These are phyloP conservation scores for Monascus purpureus DNA, from an alignment of 495 filamentous ascomycete species.

Conservation along the genomic window DNA sequence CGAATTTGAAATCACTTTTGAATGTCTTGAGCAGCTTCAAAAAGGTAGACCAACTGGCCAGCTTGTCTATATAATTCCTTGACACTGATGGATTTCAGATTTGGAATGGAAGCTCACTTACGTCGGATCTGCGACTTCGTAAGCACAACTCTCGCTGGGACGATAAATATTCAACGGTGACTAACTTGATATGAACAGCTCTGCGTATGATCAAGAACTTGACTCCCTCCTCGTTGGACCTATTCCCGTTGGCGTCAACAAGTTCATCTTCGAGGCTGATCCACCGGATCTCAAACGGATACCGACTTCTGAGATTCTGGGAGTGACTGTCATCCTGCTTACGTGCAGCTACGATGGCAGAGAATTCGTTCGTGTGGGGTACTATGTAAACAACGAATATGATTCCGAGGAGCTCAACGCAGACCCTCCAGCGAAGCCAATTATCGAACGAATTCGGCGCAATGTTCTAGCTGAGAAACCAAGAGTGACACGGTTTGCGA, in stretches of 20 bases:
- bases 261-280: constrained; percentile 95
- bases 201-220: constrained; percentile 95
- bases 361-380: constrained; percentile 96
- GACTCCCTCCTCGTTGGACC: constrained; percentile 93
- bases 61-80: background rate
- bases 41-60: constrained; percentile 53
- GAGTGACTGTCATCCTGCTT: constrained; percentile 92
- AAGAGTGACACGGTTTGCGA: constrained; percentile 92
- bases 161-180: background rate
- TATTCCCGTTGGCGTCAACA: constrained; percentile 93
- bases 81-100: constrained; percentile 38
- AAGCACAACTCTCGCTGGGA: constrained; percentile 21
- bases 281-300: constrained; percentile 79
- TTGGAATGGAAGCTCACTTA: constrained; percentile 99
- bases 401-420: constrained; percentile 75
- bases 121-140: constrained; percentile 95
- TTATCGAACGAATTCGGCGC: constrained; percentile 79
- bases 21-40: constrained; percentile 83
- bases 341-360: constrained; percentile 92
- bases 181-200: constrained; percentile 34
- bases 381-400: constrained; percentile 99
- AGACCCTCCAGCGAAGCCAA: constrained; percentile 80
- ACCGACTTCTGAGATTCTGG: constrained; percentile 85
- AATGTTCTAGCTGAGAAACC: constrained; percentile 96
- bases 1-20: constrained; percentile 96